Percentiles rank a stretch among this genome's conserved stretches.
Conservation (phyloP, 305 asterid genomes). For the Plantago coronopus region DNA sequence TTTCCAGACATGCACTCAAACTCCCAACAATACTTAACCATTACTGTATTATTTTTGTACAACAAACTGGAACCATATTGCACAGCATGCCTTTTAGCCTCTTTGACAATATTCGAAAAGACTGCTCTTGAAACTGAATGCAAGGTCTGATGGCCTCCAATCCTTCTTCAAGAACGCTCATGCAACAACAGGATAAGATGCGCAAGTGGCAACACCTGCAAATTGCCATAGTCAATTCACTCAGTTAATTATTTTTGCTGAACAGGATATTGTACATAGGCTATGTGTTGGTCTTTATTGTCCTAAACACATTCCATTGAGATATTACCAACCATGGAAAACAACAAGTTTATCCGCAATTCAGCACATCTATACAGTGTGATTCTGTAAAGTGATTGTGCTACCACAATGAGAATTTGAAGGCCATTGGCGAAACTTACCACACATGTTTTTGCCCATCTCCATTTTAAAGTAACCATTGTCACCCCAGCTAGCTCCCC, state of each 20-base stretch:
- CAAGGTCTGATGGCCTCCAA: background rate
- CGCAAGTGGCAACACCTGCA: constrained; percentile 83
- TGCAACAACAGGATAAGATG: constrained; percentile 71
- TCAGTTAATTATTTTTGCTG: constrained; percentile 5
- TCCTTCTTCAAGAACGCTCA: constrained; percentile 22
- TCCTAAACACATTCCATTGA: background rate
- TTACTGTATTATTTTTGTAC: constrained; percentile 29
- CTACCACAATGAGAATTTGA: too few species aligned
- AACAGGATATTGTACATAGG: too few species aligned
- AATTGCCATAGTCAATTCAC: too few species aligned
- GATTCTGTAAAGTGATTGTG: too few species aligned
- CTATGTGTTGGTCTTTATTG: background rate
- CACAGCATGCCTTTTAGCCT: constrained; percentile 7
- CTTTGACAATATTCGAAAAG: constrained; percentile 8
- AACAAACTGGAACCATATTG: constrained; percentile 18
- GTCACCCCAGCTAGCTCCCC: constrained; percentile 95
- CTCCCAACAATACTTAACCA: background rate
- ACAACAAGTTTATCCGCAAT: background rate
- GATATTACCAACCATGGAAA: background rate
- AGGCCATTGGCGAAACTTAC: constrained; percentile 35
- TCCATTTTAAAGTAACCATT: constrained; percentile 91
- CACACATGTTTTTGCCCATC: constrained; percentile 97
- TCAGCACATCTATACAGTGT: background rate
- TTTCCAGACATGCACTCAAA: background rate
- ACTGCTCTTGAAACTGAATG: constrained; percentile 18